Evolutionary conservation across 2,329 filamentous ascomycete species (phyloP).

Genomic region (Cladosporium sp.): DNA sequence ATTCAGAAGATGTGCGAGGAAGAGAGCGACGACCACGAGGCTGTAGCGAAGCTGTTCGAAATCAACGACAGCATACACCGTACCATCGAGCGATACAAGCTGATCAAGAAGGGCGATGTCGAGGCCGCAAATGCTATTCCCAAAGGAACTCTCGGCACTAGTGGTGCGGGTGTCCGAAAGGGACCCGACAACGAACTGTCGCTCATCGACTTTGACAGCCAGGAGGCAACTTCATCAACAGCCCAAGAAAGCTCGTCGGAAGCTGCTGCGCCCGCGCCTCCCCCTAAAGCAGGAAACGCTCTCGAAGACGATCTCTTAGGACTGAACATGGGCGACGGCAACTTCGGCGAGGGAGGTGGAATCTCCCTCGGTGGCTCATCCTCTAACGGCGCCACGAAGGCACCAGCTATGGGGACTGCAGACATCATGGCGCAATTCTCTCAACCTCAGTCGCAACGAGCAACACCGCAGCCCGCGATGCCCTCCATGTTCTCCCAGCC

Average conservation of each 20-base stretch:
- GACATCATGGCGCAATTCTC: conserved; percentile 32
- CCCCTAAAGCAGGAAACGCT: conserved; percentile 52
- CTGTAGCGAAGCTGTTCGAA: conserved; percentile 88
- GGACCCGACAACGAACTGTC: conserved; percentile 74
- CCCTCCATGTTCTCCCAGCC: conserved; percentile 23
- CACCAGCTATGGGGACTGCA: conserved; percentile 25
- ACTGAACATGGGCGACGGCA: conserved; percentile 68
- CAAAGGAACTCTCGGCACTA: conserved; percentile 67
- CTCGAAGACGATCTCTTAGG: conserved; percentile 89
- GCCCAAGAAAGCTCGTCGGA: conserved; percentile 27
- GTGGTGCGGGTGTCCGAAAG: conserved; percentile 56
- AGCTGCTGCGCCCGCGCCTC: conserved; percentile 35
- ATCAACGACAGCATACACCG: conserved; percentile 99
- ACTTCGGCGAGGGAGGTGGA: conserved; percentile 67
- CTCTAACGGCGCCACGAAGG: conserved; percentile 28
- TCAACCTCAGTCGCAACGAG: conserved; percentile 18
- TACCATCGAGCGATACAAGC: conserved; percentile 89
- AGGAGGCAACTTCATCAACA: conserved; percentile 41
- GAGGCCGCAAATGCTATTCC: conserved; percentile 78
- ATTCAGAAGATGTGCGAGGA: conserved; percentile 99
- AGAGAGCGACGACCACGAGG: conserved; percentile 93
- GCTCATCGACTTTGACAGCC: conserved; percentile 81
- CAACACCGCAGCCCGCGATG: conserved; percentile 14
- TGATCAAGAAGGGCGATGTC: conserved; percentile 91
- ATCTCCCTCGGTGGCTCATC: conserved; percentile 63